These are phyloP conservation scores for Fusarium siculi DNA, from an alignment of 2,329 filamentous ascomycete genomes.

Conservation along the genomic window DNA sequence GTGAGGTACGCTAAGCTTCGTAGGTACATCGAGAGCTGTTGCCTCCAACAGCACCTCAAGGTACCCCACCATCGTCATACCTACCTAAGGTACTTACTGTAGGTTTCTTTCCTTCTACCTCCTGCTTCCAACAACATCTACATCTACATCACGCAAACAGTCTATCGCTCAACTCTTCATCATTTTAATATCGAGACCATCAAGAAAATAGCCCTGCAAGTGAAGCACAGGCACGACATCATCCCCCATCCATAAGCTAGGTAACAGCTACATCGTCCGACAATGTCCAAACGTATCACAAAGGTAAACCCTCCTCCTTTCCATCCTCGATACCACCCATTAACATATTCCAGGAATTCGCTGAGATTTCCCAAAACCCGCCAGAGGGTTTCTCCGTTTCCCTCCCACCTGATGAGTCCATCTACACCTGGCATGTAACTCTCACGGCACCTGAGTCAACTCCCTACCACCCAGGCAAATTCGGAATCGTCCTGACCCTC, in stretches of 20 bases:
- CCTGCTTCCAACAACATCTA: neutral
- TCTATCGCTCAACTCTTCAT: neutral
- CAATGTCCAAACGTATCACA: slow-evolving; percentile 59
- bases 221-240: neutral
- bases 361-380: slow-evolving; percentile 60
- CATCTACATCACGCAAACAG: neutral
- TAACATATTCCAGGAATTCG: slow-evolving; percentile 59
- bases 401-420: slow-evolving; percentile 58
- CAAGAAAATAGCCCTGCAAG: neutral
- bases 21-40: neutral
- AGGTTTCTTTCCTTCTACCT: slow-evolving; percentile 10
- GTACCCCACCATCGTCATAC: slow-evolving; percentile 40
- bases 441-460: slow-evolving; percentile 58
- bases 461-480: slow-evolving; percentile 73
- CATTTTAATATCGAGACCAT: neutral
- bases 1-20: neutral
- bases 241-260: neutral
- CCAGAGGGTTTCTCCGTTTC: slow-evolving; percentile 59
- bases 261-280: slow-evolving; percentile 14
- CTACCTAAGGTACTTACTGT: neutral
- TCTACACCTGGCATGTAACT: slow-evolving; percentile 64
- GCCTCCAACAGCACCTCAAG: neutral
- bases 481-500: slow-evolving; percentile 77
- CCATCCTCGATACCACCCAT: neutral
- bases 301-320: slow-evolving; percentile 49